These are phyloP conservation scores for Erodium maritimum DNA, from an alignment of 345 rosid species.

Conservation along the genomic window DNA sequence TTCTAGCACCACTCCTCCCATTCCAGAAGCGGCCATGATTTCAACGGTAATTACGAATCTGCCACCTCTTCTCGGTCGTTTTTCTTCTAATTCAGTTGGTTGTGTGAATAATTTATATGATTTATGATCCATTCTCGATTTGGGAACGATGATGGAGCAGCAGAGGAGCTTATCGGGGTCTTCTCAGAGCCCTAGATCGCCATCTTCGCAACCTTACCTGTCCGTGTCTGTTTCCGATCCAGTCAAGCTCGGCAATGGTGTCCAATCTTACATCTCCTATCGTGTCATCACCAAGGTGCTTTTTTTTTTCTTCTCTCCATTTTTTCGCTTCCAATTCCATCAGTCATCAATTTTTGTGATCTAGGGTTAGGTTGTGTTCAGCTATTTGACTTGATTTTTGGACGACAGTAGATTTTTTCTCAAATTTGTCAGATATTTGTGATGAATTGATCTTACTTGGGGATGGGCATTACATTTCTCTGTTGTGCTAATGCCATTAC, in stretches of 20 bases:
- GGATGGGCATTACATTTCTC: not conserved
- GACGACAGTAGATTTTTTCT: not conserved
- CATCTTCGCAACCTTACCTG: slow-evolving; percentile 52
- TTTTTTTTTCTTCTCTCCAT: not conserved
- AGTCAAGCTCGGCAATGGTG: slow-evolving; percentile 96
- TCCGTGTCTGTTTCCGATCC: slow-evolving; percentile 88
- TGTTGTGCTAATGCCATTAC: not conserved
- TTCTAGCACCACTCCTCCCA: not conserved
- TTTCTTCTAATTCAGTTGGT: not conserved
- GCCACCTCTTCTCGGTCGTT: not conserved
- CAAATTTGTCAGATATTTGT: not conserved
- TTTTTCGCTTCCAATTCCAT: too few relatives aligned
- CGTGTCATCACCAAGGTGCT: slow-evolving; percentile 86
- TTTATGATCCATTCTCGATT: not conserved
- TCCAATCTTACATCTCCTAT: slow-evolving; percentile 89
- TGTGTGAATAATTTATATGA: too few relatives aligned
- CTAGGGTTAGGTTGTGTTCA: slow-evolving; percentile 4
- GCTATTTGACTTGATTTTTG: not conserved
- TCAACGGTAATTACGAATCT: slow-evolving; percentile 14
- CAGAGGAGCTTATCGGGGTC: slow-evolving; percentile 51
- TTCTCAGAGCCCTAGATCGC: slow-evolving; percentile 82
- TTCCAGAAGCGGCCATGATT: slow-evolving; percentile 8
- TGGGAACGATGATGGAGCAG: slow-evolving; percentile 36
- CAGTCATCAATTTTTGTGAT: not conserved
- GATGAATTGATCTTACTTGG: not conserved